These are phyloP conservation scores for Monsonia emarginata DNA, from an alignment of 441 rosid species.

Conservation along the genomic window DNA sequence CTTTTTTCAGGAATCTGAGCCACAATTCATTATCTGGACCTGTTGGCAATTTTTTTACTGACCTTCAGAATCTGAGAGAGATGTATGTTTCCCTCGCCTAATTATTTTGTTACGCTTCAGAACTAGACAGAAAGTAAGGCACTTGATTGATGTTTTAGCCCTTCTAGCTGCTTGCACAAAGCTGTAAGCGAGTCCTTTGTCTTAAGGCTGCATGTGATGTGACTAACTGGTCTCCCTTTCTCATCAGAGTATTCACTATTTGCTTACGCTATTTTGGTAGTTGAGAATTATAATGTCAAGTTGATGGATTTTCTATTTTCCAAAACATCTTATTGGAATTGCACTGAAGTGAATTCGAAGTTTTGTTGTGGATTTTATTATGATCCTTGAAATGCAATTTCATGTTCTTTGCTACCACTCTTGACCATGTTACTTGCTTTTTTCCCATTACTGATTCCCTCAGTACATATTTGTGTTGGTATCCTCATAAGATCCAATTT, in stretches of 20 bases:
- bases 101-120: conserved; percentile 10
- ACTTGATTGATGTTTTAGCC: not conserved
- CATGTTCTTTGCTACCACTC: not conserved
- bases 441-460: not conserved
- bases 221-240: too few relatives aligned
- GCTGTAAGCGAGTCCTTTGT: too few relatives aligned
- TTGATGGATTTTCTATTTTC: not conserved
- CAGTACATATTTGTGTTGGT: not conserved
- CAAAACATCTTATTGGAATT: not conserved
- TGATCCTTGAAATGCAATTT: not conserved
- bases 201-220: too few relatives aligned
- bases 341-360: not conserved
- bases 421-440: not conserved
- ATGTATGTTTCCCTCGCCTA: conserved; percentile 39
- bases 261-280: too few relatives aligned
- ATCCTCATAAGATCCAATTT: conserved; percentile 14
- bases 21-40: conserved; percentile 77
- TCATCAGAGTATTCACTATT: not conserved
- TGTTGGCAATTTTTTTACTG: conserved; percentile 73
- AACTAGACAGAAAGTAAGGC: not conserved
- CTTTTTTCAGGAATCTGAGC: conserved; percentile 67
- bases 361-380: too few relatives aligned
- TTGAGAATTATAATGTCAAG: too few relatives aligned
- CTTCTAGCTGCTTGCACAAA: not conserved
- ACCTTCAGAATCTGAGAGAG: conserved; percentile 54